These are phyloP conservation scores for Quercus parvula DNA, from an alignment of 306 rosid species.

Conservation along the genomic window DNA sequence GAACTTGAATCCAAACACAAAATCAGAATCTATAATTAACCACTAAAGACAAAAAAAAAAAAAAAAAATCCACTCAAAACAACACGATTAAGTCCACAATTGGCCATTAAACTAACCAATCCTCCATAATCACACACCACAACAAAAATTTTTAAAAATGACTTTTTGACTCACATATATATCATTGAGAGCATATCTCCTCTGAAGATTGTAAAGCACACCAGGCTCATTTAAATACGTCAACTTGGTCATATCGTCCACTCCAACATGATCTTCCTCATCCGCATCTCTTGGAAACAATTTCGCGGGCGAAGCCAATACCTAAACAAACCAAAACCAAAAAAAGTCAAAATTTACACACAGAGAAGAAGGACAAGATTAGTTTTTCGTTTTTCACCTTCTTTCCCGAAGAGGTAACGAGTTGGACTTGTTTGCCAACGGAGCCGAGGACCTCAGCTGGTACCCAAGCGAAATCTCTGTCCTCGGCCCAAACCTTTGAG, in stretches of 20 bases:
- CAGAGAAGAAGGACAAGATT: no score
- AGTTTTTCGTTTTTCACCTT: conserved; percentile 42
- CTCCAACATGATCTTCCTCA: conserved; percentile 94
- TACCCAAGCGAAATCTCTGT: conserved; percentile 65
- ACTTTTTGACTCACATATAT: conserved; percentile 63
- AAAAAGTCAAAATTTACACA: not conserved
- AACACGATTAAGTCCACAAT: not conserved
- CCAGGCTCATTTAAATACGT: conserved; percentile 96
- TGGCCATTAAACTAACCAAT: not conserved
- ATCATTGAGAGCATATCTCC: conserved; percentile 93
- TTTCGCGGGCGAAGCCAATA: conserved; percentile 49
- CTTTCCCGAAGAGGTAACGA: conserved; percentile 56
- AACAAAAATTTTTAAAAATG: no score
- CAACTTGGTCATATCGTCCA: conserved; percentile 90
- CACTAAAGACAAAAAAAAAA: not conserved
- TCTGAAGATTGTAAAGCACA: conserved; percentile 79
- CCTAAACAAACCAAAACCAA: conserved; percentile 29
- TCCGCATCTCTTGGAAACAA: conserved; percentile 79
- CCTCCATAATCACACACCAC: not conserved
- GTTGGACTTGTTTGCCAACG: conserved; percentile 38
- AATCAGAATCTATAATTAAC: not conserved
- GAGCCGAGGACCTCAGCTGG: conserved; percentile 66
- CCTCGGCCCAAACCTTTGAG: conserved; percentile 87
- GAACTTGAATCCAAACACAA: not conserved
- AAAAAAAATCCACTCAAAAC: not conserved